phyloP scores from a whole-genome alignment of 2,329 filamentous ascomycete genomes.

The Sphaerulina vaccinii region DNA sequence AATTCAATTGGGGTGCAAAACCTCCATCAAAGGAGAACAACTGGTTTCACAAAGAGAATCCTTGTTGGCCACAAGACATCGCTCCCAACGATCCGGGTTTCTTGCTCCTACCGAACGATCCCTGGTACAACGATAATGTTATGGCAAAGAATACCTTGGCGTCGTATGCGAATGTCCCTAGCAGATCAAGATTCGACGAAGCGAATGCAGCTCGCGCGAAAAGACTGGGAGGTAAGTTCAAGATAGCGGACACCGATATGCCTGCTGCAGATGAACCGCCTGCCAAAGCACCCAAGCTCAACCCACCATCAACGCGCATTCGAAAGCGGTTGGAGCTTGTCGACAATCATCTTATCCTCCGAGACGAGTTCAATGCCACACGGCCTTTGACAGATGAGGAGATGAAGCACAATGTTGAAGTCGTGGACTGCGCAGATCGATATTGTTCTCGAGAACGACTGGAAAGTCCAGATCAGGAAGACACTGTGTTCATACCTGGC shows the following conservation, averaged over 20 bases:
- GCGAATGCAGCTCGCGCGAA: no score
- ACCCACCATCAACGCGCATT: neutral
- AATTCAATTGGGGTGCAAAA: constrained; percentile 3
- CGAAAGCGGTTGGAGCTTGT: constrained; percentile 1
- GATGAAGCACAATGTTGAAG: neutral
- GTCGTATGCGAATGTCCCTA: no score
- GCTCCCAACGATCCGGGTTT: constrained; percentile 11
- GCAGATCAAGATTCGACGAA: no score
- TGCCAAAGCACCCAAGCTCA: constrained; percentile 1
- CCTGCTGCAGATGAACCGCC: neutral
- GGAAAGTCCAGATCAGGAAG: neutral
- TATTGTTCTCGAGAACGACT: constrained; percentile 6
- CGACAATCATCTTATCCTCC: neutral
- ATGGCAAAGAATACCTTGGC: no score
- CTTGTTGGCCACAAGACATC: constrained; percentile 15
- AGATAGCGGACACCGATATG: no score
- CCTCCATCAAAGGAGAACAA: constrained; percentile 3
- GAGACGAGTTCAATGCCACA: constrained; percentile 9
- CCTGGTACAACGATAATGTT: constrained; percentile 14
- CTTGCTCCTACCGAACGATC: constrained; percentile 3
- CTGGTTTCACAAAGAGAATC: constrained; percentile 6
- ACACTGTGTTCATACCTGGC: constrained; percentile 1
- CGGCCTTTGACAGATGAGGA: constrained; percentile 9
- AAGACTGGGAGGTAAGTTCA: no score
- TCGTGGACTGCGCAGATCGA: constrained; percentile 6